phyloP scores from a whole-genome alignment of 768 basidiomycete species.

The Boletellus sp. region DNA sequence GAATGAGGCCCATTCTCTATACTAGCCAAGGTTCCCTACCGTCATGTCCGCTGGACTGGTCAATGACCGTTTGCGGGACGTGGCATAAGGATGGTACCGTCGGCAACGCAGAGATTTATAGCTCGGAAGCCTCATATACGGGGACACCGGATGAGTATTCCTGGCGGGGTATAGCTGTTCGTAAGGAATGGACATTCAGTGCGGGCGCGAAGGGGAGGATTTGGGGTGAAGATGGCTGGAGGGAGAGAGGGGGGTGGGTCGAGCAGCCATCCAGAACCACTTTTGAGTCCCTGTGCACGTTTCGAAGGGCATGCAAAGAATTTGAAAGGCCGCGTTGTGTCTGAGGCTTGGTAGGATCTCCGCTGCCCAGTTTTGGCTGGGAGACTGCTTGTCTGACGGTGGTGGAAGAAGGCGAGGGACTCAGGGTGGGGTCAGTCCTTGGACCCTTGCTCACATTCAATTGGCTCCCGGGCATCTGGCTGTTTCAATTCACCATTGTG shows the following conservation, averaged over 20 bases:
- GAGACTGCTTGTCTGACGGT: slow-evolving; percentile 9
- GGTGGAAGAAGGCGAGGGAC: slow-evolving; percentile 2
- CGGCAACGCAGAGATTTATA: slow-evolving; percentile 13
- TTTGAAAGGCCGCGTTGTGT: slow-evolving; percentile 26
- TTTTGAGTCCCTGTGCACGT: slow-evolving; percentile 23
- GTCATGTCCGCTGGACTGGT: background rate
- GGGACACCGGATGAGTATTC: slow-evolving; percentile 2
- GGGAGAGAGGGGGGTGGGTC: background rate
- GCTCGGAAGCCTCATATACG: slow-evolving; percentile 24
- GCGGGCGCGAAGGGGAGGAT: background rate
- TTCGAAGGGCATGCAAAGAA: slow-evolving; percentile 24
- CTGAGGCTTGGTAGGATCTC: slow-evolving; percentile 18
- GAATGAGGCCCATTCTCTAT: slow-evolving; percentile 4
- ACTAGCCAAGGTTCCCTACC: slow-evolving; percentile 5
- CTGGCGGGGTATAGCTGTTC: slow-evolving; percentile 10
- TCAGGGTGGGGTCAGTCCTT: slow-evolving; percentile 13
- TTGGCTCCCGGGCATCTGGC: slow-evolving; percentile 6
- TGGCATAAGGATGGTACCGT: slow-evolving; percentile 24
- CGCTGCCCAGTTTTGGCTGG: slow-evolving; percentile 22
- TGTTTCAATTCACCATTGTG: slow-evolving; percentile 5
- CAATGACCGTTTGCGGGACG: background rate
- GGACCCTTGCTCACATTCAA: slow-evolving; percentile 12
- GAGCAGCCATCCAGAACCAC: slow-evolving; percentile 7
- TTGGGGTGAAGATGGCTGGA: background rate
- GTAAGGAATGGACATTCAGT: slow-evolving; percentile 21